Evolutionary conservation across 2,329 filamentous ascomycete genomes (phyloP).

Genomic region (Akanthomyces uredinophilus): DNA sequence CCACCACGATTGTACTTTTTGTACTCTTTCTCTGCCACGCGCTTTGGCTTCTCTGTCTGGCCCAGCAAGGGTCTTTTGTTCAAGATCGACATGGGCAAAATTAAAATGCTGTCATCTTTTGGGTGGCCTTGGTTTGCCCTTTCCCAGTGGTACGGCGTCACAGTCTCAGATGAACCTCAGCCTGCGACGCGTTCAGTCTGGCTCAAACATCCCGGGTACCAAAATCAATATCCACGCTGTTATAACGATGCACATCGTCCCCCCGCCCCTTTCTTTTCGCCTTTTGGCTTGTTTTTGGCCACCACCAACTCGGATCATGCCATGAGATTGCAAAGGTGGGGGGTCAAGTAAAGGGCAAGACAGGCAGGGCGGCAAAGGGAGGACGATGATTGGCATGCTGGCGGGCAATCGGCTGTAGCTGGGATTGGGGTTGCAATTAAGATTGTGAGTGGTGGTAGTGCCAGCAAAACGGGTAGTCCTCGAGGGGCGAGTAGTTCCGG

Average conservation of each 20-base stretch:
- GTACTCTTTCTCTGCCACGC: background rate
- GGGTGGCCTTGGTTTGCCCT: background rate
- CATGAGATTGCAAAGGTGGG: background rate
- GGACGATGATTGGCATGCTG: background rate
- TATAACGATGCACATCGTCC: background rate
- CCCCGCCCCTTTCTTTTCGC: background rate
- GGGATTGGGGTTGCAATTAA: background rate
- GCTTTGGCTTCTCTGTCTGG: background rate
- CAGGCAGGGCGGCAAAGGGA: background rate
- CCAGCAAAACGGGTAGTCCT: background rate
- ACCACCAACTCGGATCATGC: conserved; percentile 1
- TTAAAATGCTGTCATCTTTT: background rate
- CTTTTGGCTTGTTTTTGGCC: background rate
- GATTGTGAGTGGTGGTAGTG: background rate
- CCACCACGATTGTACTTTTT: background rate
- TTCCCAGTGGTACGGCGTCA: no score
- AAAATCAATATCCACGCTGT: background rate
- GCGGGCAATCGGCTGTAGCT: background rate
- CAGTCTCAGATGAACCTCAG: background rate
- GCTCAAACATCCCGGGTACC: background rate
- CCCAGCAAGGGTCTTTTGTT: background rate
- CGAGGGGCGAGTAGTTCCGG: background rate
- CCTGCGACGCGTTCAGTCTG: background rate
- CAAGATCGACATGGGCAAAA: conserved; percentile 2
- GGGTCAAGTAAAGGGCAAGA: background rate